Percentiles rank a stretch among this genome's conserved stretches.
Conservation (phyloP, 345 rosid species). For the Hibiscus tridactylites region DNA sequence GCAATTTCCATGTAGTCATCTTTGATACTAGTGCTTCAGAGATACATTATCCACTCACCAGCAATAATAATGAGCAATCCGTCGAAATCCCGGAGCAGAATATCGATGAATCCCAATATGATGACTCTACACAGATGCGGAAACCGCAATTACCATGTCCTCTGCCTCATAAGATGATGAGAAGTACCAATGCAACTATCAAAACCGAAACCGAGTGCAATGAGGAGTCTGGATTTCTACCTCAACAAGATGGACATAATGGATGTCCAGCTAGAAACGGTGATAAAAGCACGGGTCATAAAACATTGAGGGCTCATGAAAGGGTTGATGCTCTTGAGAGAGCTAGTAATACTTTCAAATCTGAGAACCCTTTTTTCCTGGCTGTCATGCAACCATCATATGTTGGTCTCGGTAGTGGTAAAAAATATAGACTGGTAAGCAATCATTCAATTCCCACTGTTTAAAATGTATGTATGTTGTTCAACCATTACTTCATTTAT, state of each 20-base stretch:
- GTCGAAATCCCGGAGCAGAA: neutral
- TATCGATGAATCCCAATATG: neutral
- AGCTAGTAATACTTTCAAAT: neutral
- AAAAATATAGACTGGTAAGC: neutral
- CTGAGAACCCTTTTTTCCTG: slow-evolving; percentile 13
- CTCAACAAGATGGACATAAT: neutral
- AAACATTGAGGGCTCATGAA: neutral
- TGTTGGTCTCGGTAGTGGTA: neutral
- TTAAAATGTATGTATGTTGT: neutral
- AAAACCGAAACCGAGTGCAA: neutral
- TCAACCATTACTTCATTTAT: neutral
- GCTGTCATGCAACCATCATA: slow-evolving; percentile 12
- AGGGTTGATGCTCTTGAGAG: neutral
- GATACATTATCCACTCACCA: slow-evolving; percentile 14
- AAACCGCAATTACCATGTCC: neutral
- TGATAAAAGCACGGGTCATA: neutral
- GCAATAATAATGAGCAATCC: neutral
- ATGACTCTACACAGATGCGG: neutral
- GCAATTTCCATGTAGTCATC: slow-evolving; percentile 17
- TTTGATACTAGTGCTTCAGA: slow-evolving; percentile 16
- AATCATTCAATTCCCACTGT: neutral
- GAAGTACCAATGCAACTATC: neutral
- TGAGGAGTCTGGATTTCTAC: neutral
- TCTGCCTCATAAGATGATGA: slow-evolving; percentile 7
- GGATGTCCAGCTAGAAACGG: neutral